Evolutionary conservation across 305 asterid genomes (phyloP).

Genomic region (Fraxinus sp.): DNA sequence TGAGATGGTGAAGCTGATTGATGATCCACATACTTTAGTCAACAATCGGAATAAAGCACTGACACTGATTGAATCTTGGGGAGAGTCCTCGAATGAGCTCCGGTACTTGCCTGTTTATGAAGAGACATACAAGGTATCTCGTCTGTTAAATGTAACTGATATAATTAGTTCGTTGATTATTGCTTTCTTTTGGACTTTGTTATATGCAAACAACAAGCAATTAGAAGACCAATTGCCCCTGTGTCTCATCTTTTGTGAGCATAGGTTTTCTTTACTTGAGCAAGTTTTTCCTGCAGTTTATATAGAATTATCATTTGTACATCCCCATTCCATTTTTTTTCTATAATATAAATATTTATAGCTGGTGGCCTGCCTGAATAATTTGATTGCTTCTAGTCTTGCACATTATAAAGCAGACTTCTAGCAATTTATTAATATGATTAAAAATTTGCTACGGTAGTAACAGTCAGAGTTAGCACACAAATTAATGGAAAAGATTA

Average conservation of each 20-base stretch:
- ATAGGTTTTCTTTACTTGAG: background rate
- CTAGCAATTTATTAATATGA: background rate
- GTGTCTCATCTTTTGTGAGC: background rate
- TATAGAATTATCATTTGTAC: background rate
- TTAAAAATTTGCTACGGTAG: background rate
- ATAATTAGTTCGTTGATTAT: background rate
- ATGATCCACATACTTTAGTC: slow-evolving; percentile 92
- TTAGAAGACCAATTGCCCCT: background rate
- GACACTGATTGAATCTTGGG: slow-evolving; percentile 92
- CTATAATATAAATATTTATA: background rate
- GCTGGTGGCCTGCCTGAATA: background rate
- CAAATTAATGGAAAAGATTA: background rate
- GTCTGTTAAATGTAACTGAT: background rate
- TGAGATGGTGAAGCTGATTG: slow-evolving; percentile 99
- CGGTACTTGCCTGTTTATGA: slow-evolving; percentile 96
- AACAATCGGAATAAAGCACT: slow-evolving; percentile 90
- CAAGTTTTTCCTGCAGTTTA: background rate
- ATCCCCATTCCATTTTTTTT: background rate
- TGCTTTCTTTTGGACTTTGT: slow-evolving; percentile 13
- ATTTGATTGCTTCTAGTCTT: background rate
- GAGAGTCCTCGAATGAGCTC: slow-evolving; percentile 87
- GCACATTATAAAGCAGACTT: background rate
- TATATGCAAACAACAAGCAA: slow-evolving; percentile 3
- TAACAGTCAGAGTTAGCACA: background rate
- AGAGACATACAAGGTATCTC: slow-evolving; percentile 88